Evolutionary conservation across 495 filamentous ascomycete species (phyloP).

Genomic region (Penicillium salamii): DNA sequence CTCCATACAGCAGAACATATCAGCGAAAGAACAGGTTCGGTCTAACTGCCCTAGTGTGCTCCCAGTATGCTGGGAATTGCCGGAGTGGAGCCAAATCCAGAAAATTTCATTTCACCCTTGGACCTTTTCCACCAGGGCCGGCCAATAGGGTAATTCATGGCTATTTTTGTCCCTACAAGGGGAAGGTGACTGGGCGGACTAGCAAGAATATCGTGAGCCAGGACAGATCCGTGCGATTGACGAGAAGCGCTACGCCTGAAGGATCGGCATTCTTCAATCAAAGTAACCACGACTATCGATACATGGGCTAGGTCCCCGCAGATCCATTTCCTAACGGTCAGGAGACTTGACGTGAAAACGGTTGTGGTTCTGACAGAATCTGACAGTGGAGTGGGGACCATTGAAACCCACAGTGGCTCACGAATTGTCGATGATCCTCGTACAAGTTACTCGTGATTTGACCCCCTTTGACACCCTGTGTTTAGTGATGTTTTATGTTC

Average conservation of each 20-base stretch:
- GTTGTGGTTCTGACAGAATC: constrained; percentile 7
- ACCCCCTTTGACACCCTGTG: neutral
- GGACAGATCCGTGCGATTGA: constrained; percentile 22
- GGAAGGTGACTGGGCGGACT: constrained; percentile 15
- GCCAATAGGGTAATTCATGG: neutral
- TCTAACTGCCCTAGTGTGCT: neutral
- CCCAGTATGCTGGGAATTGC: neutral
- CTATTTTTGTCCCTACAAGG: constrained; percentile 9
- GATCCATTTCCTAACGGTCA: constrained; percentile 14
- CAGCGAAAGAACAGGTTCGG: constrained; percentile 6
- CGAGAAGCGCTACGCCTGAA: constrained; percentile 18
- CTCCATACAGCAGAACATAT: neutral
- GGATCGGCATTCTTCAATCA: constrained; percentile 35
- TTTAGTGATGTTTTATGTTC: neutral
- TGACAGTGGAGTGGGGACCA: constrained; percentile 2
- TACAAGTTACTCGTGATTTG: too few relatives aligned
- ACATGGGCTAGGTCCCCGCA: constrained; percentile 14
- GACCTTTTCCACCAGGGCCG: neutral
- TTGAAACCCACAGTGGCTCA: constrained; percentile 1
- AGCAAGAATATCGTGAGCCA: constrained; percentile 13
- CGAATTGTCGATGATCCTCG: neutral
- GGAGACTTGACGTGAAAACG: constrained; percentile 24
- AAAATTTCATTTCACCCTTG: neutral
- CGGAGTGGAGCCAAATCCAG: neutral
- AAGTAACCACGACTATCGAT: constrained; percentile 21